Conservation (phyloP, 305 asterid genomes). For the Vinca major region DNA sequence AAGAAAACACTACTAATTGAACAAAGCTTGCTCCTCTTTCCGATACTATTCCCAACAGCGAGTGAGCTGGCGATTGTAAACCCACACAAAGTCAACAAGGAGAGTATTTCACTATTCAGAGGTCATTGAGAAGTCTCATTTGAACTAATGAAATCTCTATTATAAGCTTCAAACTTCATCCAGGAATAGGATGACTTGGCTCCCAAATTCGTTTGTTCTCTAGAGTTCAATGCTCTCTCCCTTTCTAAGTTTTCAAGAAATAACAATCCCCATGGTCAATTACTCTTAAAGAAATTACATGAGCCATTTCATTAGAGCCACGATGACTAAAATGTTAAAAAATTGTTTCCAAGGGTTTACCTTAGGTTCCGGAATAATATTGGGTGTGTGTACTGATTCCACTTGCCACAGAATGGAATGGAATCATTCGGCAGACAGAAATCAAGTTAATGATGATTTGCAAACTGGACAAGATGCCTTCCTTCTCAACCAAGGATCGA, state of each 20-base stretch:
- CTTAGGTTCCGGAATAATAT: background rate
- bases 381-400: background rate
- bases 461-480: slow-evolving; percentile 72
- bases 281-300: background rate
- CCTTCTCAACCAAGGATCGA: slow-evolving; percentile 86
- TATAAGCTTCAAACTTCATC: background rate
- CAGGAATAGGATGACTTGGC: too few relatives aligned
- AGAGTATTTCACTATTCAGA: too few relatives aligned
- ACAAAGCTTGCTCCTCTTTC: too few relatives aligned
- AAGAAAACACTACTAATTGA: too few relatives aligned
- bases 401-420: slow-evolving; percentile 3
- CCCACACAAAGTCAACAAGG: too few relatives aligned
- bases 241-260: background rate
- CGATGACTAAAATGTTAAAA: background rate
- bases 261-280: background rate
- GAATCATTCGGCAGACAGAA: background rate
- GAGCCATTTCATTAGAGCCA: background rate
- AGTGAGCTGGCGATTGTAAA: too few relatives aligned
- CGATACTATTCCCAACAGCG: too few relatives aligned
- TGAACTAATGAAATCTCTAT: background rate
- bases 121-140: background rate
- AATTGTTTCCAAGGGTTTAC: slow-evolving; percentile 3
- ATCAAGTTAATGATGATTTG: slow-evolving; percentile 63
- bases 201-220: too few relatives aligned
- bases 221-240: background rate